Percentiles rank a stretch among this genome's conserved stretches.
Conservation (phyloP, 441 rosid genomes). For the Adansonia madagascariensis region DNA sequence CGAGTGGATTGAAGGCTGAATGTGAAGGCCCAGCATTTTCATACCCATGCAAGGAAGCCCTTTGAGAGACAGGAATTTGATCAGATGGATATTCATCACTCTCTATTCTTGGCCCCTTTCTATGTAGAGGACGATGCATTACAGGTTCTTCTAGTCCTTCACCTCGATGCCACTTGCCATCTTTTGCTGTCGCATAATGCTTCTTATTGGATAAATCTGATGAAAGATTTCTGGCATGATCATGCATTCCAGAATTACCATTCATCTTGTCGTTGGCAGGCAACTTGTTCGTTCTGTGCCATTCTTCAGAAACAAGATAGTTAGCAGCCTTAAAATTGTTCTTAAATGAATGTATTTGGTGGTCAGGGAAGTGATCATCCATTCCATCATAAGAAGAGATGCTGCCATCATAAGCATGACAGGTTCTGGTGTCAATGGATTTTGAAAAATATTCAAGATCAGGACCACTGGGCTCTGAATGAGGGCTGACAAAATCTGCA, state of each 20-base stretch:
- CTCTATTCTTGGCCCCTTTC: slow-evolving; percentile 44
- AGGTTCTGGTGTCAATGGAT: slow-evolving; percentile 51
- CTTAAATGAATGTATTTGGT: slow-evolving; percentile 32
- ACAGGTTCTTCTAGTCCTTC: slow-evolving; percentile 41
- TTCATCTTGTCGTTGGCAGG: slow-evolving; percentile 29
- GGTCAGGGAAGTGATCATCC: slow-evolving; percentile 50
- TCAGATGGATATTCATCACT: slow-evolving; percentile 43
- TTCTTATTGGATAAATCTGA: slow-evolving; percentile 39
- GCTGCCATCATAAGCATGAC: slow-evolving; percentile 68
- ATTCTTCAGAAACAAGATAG: slow-evolving; percentile 41
- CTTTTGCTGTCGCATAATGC: slow-evolving; percentile 34
- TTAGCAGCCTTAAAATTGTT: slow-evolving; percentile 35
- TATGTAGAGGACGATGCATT: slow-evolving; percentile 40
- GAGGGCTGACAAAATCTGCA: slow-evolving; percentile 41
- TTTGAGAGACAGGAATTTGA: slow-evolving; percentile 38
- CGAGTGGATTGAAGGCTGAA: slow-evolving; percentile 43
- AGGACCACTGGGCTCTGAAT: slow-evolving; percentile 48
- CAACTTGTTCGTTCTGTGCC: slow-evolving; percentile 40
- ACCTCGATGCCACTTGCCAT: slow-evolving; percentile 40
- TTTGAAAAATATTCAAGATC: slow-evolving; percentile 38
- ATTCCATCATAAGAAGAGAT: slow-evolving; percentile 64
- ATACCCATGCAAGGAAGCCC: slow-evolving; percentile 43
- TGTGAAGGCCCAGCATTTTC: slow-evolving; percentile 50
- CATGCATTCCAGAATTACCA: slow-evolving; percentile 18
- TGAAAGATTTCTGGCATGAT: slow-evolving; percentile 36